Base-by-base conservation (phyloP, 2,329 filamentous ascomycete genomes). In the Trichoderma gracile region DNA sequence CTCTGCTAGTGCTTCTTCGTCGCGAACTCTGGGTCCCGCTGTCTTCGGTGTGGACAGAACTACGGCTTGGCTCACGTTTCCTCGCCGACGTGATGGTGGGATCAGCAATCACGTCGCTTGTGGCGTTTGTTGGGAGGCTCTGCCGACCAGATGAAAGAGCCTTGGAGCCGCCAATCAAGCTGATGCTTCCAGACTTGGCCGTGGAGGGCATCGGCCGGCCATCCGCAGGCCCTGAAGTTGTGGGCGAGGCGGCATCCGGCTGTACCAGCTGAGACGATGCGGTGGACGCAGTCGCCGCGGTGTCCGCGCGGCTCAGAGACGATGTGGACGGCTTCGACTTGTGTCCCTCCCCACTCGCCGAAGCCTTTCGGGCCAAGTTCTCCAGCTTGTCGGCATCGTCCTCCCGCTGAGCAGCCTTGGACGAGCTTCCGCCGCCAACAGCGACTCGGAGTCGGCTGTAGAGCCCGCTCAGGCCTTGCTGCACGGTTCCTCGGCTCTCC, bases 391-490 rank as follows among this genome's bases (percentile, higher is more conserved):
- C 65, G 15, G 57, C 55, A 49, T 66, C 65, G 14, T 60, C 43
- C 42, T 80, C 73, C 65, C 81, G 68, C 67, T 77, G 67, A 58
- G 76, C 57, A 58, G 71, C 50, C 66, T 76, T 78, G 23, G 71
- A 70, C 40, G 77, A 78, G 67, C 85, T 89, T 49, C 83, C 85
- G 15, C 82, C 90, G 17, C 89, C 89, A n/a, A 96, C 91, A 0
- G 89, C 93, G 64, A 91, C 91, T 73, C 89, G 88, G 70, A 98
- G 84, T 43, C 93, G 88, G 76, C 86, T 95, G 76, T 97, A 98
- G 43, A 98, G 80, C 0, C 94, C 93, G 73, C 91, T 96, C 53
- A 98, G 81, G 5, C 94, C 92, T 76, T 94, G 91, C 23, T 87
- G 86, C 0, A 89, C 82, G 43, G 91, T 80, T 9, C 85, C 85